Conservation (phyloP, 1,284 basidiomycete genomes). For the Tilletia horrida region DNA sequence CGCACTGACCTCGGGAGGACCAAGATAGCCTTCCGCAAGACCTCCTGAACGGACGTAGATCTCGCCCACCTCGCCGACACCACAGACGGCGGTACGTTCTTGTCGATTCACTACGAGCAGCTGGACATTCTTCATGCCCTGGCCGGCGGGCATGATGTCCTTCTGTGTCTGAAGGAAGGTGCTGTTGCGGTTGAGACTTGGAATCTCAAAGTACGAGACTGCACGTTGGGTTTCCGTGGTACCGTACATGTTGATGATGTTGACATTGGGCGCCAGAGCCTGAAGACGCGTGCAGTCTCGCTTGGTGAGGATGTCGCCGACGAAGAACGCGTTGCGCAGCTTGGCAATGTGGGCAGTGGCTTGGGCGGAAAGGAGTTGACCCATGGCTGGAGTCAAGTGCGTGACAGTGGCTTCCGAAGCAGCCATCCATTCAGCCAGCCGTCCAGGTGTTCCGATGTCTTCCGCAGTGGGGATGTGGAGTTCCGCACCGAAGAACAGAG, state of each 20-base stretch:
- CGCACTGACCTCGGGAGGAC: constrained; percentile 69
- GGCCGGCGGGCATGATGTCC: constrained; percentile 95
- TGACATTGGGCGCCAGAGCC: constrained; percentile 82
- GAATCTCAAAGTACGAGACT: constrained; percentile 94
- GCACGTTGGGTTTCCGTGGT: constrained; percentile 99
- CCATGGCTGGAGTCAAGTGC: constrained; percentile 92
- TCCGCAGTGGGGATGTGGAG: constrained; percentile 95
- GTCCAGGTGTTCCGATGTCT: constrained; percentile 94
- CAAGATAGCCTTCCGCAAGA: constrained; percentile 90
- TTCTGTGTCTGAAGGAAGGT: constrained; percentile 93
- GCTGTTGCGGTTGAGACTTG: constrained; percentile 74
- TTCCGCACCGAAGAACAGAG: constrained; percentile 92
- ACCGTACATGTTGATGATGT: constrained; percentile 97
- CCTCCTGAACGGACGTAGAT: constrained; percentile 97
- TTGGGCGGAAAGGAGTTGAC: constrained; percentile 93
- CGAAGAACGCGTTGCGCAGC: constrained; percentile 90
- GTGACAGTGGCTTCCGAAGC: constrained; percentile 75
- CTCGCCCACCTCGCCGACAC: constrained; percentile 94
- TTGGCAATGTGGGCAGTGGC: constrained; percentile 83
- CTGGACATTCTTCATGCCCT: constrained; percentile 97
- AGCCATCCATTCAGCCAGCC: constrained; percentile 98
- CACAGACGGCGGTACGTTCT: constrained; percentile 81
- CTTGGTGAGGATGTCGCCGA: constrained; percentile 98
- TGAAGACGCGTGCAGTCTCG: constrained; percentile 95
- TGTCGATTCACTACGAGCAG: constrained; percentile 93